Evolutionary conservation across 2,329 filamentous ascomycete species (phyloP).

Genomic region (Sclerotinia glacialis): DNA sequence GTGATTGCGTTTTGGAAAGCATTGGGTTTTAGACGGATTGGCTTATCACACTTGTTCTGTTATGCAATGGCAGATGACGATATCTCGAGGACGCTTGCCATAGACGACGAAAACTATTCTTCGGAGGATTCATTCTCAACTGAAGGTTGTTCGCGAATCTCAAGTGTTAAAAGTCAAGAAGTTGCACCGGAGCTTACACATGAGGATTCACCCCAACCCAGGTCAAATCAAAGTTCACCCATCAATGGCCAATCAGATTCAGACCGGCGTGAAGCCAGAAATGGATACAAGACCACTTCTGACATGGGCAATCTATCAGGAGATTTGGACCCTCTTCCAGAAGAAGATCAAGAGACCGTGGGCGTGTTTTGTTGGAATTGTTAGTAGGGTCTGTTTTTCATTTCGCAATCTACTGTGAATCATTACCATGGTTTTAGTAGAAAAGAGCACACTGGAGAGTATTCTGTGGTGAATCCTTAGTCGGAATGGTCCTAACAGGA

Average conservation of each 20-base stretch:
- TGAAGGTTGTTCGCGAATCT: neutral
- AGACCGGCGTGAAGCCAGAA: too few species aligned
- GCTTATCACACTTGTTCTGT: neutral
- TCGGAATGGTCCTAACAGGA: neutral
- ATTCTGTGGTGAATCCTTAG: too few species aligned
- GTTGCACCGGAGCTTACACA: neutral
- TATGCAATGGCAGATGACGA: neutral
- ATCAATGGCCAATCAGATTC: neutral
- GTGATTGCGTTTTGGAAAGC: slow-evolving; percentile 4
- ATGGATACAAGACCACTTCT: too few species aligned
- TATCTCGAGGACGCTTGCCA: neutral
- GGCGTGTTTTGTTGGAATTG: neutral
- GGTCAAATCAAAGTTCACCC: neutral
- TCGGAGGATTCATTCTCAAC: neutral
- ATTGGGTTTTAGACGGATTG: neutral
- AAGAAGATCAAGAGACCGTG: neutral
- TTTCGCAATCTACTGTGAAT: neutral
- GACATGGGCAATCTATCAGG: too few species aligned
- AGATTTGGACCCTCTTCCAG: too few species aligned
- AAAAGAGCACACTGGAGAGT: neutral
- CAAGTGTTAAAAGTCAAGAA: neutral
- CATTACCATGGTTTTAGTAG: neutral
- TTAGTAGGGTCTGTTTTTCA: too few species aligned
- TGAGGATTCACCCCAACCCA: neutral
- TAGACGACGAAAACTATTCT: neutral